Evolutionary conservation across 192 early-diverging fungal species (phyloP), one percentile per base, ranked within the genome.

Genomic region (Podila clonocystis): DNA sequence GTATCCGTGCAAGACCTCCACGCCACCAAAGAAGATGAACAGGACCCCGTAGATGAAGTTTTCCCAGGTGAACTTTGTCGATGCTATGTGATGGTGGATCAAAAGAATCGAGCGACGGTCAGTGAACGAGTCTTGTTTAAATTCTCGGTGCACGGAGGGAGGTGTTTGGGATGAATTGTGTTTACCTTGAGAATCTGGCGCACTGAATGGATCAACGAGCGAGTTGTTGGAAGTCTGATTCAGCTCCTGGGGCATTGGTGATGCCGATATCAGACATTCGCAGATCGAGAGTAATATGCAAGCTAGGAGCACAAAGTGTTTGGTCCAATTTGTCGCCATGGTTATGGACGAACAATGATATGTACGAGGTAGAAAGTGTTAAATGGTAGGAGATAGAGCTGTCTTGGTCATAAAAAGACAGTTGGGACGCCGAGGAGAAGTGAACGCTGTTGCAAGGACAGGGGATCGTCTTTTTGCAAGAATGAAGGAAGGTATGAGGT

Each of bases 1-100:
- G 71, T 84, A 84, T 58, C 83, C 83, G 48, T 76, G 74, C 12
- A 84, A 58, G 9, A 82, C 70, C 33, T 84, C 83, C 9, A 84
- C 36, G 13, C 41, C 63, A 19, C 83, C 83, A 33, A 82, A 65
- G 5, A 62, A 63, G 9, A 84, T 64, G 62, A 75, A 84, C 38
- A 84, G 50, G 30, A 82, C 9, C 12, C 83, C 83, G 59, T 84
- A 84, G 33, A 84, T 24, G 20, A 73, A 29, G 36, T 73, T 68
- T 26, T 75, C 73, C 83, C 83, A 84, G 17, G 73, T 76, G 12
- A 82, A 75, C 61, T 19, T 69, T 28, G 77, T 73, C 5, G 77
- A 61, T 17, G 70, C 77, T 80, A 65, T 45, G 34, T 33, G n/a
- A 11, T 62, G 34, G 22, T 1, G 34, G 6, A 74, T n/a, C 48